phyloP scores from a whole-genome alignment of 441 rosid genomes.

The Erodium trifolium region DNA sequence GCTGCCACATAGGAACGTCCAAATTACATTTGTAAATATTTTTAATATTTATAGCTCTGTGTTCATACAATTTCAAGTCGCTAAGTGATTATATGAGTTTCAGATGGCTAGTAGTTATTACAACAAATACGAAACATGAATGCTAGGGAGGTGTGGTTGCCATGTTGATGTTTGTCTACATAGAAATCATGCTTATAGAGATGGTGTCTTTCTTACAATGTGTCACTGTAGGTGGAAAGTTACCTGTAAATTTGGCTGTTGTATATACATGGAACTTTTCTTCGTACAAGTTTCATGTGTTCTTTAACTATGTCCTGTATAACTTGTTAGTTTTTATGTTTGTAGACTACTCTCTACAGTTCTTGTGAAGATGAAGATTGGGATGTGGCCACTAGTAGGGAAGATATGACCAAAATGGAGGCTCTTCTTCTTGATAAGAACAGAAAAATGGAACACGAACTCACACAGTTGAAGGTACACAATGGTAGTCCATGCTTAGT shows the following conservation, averaged over 20 bases:
- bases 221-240: not conserved
- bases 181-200: not conserved
- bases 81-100: not conserved
- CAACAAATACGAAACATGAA: not conserved
- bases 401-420: conserved; percentile 99
- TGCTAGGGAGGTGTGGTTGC: not conserved
- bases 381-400: conserved; percentile 91
- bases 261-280: not conserved
- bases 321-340: conserved; percentile 12
- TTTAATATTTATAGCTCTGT: not conserved
- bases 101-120: not conserved
- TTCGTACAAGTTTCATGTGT: not conserved
- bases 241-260: not conserved
- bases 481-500: conserved; percentile 9
- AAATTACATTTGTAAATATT: not conserved
- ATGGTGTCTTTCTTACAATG: not conserved
- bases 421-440: conserved; percentile 98
- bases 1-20: not conserved
- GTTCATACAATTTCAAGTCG: not conserved
- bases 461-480: conserved; percentile 79
- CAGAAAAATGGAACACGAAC: conserved; percentile 94
- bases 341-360: conserved; percentile 96
- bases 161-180: not conserved
- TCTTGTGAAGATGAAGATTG: conserved; percentile 99
- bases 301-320: not conserved